These are phyloP conservation scores for Barnettozyma californica DNA, from an alignment of 805 yeast species.

Conservation along the genomic window DNA sequence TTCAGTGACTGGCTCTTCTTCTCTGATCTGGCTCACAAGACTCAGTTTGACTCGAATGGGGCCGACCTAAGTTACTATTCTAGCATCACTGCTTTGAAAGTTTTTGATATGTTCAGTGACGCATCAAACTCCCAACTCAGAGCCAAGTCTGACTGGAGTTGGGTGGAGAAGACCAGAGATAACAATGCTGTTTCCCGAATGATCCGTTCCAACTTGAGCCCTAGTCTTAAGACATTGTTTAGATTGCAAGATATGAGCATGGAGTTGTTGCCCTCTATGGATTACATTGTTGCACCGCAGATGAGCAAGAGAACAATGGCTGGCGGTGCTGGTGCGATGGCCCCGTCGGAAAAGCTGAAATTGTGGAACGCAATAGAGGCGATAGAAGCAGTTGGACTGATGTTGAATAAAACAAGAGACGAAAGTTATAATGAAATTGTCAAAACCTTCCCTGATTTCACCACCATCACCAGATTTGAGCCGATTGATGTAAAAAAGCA, in stretches of 20 bases:
- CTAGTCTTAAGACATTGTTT: constrained; percentile 12
- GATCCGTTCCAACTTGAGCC: constrained; percentile 10
- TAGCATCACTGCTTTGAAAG: constrained; percentile 52
- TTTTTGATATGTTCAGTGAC: constrained; percentile 62
- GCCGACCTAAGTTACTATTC: constrained; percentile 47
- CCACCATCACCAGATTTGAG: constrained; percentile 20
- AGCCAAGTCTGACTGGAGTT: constrained; percentile 27
- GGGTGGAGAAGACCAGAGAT: constrained; percentile 18
- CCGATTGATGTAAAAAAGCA: constrained; percentile 13
- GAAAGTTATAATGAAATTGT: constrained; percentile 26
- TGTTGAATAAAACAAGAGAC: constrained; percentile 31
- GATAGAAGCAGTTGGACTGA: constrained; percentile 35
- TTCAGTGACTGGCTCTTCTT: constrained; percentile 76
- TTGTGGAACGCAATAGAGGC: constrained; percentile 35
- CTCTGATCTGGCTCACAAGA: constrained; percentile 51
- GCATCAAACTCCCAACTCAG: constrained; percentile 35
- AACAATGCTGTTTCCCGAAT: constrained; percentile 11
- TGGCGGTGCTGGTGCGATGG: constrained; percentile 18
- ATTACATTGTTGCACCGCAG: constrained; percentile 27
- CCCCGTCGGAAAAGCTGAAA: constrained; percentile 16
- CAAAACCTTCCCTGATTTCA: constrained; percentile 22
- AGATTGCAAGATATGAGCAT: constrained; percentile 15
- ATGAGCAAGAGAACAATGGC: constrained; percentile 15
- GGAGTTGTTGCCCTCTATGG: constrained; percentile 33
- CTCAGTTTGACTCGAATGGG: constrained; percentile 38